A percentile compares a stretch with the other conserved stretches of the same genome.
Conservation (phyloP, 1,284 basidiomycete species). For the Sanghuangporus baumii region DNA sequence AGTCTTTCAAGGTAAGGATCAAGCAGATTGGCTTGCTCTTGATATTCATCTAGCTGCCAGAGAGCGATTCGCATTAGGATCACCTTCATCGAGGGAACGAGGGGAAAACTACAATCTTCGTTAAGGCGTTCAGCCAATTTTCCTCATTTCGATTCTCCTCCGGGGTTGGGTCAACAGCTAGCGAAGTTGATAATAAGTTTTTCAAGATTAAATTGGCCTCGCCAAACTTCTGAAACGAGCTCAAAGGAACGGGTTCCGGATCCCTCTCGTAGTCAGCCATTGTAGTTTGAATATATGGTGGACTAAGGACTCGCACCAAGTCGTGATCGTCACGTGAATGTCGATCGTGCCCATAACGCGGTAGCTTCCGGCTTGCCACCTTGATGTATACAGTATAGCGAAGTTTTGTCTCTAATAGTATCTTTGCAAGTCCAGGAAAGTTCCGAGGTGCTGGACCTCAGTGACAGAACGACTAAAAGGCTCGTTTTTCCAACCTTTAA, state of each 20-base stretch:
- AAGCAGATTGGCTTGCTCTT: conserved; percentile 91
- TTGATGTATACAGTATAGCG: no score
- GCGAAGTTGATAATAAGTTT: conserved; percentile 2
- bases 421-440: no score
- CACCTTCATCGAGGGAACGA: not conserved
- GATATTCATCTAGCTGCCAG: conserved; percentile 79
- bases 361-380: no score
- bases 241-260: conserved; percentile 1
- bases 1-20: conserved; percentile 91
- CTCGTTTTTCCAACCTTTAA: no score
- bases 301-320: not conserved
- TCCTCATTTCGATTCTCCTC: conserved; percentile 10
- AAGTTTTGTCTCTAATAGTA: no score
- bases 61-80: not conserved
- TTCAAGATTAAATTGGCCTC: not conserved
- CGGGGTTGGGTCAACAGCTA: conserved; percentile 1
- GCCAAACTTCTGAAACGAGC: conserved; percentile 10
- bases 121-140: not conserved
- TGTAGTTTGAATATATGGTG: not conserved
- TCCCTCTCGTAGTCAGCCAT: conserved; percentile 1
- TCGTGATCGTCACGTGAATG: not conserved
- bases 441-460: no score
- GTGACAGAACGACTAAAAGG: no score
- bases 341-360: no score
- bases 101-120: conserved; percentile 7